phyloP scores from a whole-genome alignment of 768 basidiomycete species.

The Tricholoma sp. region DNA sequence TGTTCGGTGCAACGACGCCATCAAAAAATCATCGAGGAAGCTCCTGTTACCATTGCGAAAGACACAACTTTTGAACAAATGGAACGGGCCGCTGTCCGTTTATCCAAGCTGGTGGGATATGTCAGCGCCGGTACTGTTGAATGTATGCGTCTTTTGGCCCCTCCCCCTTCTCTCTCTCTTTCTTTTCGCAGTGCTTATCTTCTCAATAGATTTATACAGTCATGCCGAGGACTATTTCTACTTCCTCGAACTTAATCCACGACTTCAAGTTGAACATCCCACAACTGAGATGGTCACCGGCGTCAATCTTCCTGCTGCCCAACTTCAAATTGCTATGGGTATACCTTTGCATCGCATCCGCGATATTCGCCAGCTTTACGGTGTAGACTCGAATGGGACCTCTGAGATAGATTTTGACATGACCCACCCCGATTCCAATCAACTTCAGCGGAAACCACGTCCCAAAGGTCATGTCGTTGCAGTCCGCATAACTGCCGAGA shows the following conservation, averaged over 20 bases:
- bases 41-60: constrained; percentile 95
- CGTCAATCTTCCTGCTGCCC: constrained; percentile 95
- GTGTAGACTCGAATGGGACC: constrained; percentile 82
- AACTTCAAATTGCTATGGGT: constrained; percentile 98
- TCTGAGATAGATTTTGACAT: constrained; percentile 98
- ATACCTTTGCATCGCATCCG: constrained; percentile 92
- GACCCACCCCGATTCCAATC: constrained; percentile 79
- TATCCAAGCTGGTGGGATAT: constrained; percentile 98
- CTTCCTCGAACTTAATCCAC: constrained; percentile 98
- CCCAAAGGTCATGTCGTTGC: constrained; percentile 99
- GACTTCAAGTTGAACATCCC: constrained; percentile 99
- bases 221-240: constrained; percentile 91
- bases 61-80: constrained; percentile 92
- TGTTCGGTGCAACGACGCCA: constrained; percentile 99
- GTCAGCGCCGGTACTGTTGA: constrained; percentile 98
- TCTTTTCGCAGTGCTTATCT: constrained; percentile 4
- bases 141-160: constrained; percentile 46
- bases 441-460: constrained; percentile 88
- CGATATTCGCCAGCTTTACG: constrained; percentile 93
- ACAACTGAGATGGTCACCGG: constrained; percentile 99
- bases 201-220: constrained; percentile 79
- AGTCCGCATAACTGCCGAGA: constrained; percentile 98
- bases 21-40: constrained; percentile 99
- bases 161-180: constrained; percentile 1
- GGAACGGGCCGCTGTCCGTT: constrained; percentile 98